phyloP scores from a whole-genome alignment of 257 asterid genomes.

The Knoxia roxburghii region DNA sequence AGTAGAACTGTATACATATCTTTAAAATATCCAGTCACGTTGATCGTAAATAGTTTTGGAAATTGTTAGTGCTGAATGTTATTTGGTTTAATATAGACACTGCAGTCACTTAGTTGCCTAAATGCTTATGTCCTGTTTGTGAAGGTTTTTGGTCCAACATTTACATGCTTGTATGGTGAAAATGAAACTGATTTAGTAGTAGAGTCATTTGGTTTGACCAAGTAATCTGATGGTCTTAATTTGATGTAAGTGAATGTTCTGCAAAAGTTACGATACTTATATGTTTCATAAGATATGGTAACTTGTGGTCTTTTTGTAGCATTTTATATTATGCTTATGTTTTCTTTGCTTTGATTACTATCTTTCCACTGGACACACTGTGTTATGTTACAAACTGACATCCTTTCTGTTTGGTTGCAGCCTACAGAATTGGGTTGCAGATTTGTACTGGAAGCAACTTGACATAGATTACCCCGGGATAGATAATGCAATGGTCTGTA shows the following conservation, averaged over 20 bases:
- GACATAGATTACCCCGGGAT: constrained; percentile 86
- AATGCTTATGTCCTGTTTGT: background rate
- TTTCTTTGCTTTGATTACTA: background rate
- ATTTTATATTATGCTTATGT: background rate
- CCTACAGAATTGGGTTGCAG: constrained; percentile 91
- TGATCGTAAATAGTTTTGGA: background rate
- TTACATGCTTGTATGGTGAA: background rate
- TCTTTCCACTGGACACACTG: background rate
- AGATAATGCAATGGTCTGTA: constrained; percentile 78
- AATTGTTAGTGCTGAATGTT: background rate
- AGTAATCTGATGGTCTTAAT: no score
- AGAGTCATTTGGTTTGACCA: background rate
- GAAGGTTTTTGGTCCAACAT: background rate
- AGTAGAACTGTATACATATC: no score
- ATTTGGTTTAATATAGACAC: background rate
- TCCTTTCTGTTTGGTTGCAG: constrained; percentile 35
- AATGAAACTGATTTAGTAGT: no score
- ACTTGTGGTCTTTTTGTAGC: background rate
- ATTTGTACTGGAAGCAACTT: constrained; percentile 95
- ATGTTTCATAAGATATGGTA: background rate
- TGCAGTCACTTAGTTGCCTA: background rate
- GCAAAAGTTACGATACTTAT: background rate
- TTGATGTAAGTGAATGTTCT: background rate
- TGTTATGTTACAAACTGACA: background rate
- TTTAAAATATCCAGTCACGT: background rate